Evolutionary conservation across 352 stramenopile genomes (phyloP).

Genomic region (Phytophthora multivora): DNA sequence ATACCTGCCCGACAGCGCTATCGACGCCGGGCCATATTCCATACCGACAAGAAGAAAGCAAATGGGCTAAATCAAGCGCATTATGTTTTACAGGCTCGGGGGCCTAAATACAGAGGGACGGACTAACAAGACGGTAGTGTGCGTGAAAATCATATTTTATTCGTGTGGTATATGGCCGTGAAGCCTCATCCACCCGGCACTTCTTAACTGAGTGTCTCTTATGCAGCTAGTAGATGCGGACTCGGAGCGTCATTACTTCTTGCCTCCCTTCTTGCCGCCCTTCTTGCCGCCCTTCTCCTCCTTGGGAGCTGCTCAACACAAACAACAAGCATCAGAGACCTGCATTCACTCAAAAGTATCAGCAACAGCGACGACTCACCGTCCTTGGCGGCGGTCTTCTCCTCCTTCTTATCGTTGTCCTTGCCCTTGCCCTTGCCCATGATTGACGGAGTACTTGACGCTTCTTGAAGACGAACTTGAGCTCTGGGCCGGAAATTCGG

Average conservation of each 20-base stretch:
- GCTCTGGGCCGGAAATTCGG: slow-evolving; percentile 14
- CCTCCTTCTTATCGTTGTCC: slow-evolving; percentile 38
- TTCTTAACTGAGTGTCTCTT: slow-evolving; percentile 3
- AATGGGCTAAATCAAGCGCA: not conserved
- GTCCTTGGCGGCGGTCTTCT: slow-evolving; percentile 48
- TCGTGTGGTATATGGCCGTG: slow-evolving; percentile 3
- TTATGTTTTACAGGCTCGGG: not conserved
- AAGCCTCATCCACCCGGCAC: slow-evolving; percentile 7
- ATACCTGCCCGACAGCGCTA: slow-evolving; percentile 1
- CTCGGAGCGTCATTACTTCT: slow-evolving; percentile 46
- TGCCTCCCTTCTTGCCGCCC: slow-evolving; percentile 57
- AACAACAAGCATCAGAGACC: slow-evolving; percentile 1
- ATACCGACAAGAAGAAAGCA: not conserved
- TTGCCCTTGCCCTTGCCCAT: slow-evolving; percentile 45
- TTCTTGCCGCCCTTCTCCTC: slow-evolving; percentile 42
- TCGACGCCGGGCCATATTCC: not conserved
- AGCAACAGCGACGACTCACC: slow-evolving; percentile 14
- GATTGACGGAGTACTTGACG: not conserved
- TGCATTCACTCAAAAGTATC: not conserved
- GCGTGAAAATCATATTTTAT: slow-evolving; percentile 20
- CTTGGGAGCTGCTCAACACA: slow-evolving; percentile 29
- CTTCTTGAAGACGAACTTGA: slow-evolving; percentile 20
- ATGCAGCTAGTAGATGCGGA: slow-evolving; percentile 14
- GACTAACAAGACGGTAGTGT: no score
- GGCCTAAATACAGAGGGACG: slow-evolving; percentile 11